Conservation (phyloP, 139 green algal species). For the Mesotaenium endlicherianum region DNA sequence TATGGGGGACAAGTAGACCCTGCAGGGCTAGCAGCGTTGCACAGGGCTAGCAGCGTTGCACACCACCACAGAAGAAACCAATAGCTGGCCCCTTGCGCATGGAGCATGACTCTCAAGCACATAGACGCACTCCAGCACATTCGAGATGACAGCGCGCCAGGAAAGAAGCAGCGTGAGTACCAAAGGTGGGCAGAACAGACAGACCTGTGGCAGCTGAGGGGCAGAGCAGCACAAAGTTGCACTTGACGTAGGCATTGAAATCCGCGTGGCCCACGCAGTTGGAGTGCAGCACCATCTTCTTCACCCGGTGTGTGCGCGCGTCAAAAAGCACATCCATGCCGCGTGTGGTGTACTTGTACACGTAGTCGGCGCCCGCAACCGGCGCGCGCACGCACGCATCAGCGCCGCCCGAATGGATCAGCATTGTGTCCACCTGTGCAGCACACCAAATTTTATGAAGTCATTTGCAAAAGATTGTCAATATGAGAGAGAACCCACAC, state of each 20-base stretch:
- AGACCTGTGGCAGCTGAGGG: neutral
- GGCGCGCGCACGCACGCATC: neutral
- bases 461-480: too few relatives aligned
- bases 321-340: slow-evolving; percentile 61
- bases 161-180: neutral
- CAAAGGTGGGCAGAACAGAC: too few relatives aligned
- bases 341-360: slow-evolving; percentile 55
- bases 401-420: slow-evolving; percentile 19
- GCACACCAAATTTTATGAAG: too few relatives aligned
- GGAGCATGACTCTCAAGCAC: too few relatives aligned
- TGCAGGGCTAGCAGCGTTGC: too few relatives aligned
- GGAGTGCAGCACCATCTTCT: slow-evolving; percentile 65
- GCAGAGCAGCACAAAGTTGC: slow-evolving; percentile 56
- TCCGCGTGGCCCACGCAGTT: slow-evolving; percentile 59
- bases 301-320: slow-evolving; percentile 50
- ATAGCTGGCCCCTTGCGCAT: too few relatives aligned
- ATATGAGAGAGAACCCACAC: too few relatives aligned
- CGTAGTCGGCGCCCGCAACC: slow-evolving; percentile 52
- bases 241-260: slow-evolving; percentile 62
- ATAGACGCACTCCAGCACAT: too few relatives aligned
- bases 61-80: too few relatives aligned
- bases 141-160: too few relatives aligned
- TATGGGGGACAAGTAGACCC: too few relatives aligned
- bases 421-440: slow-evolving; percentile 40
- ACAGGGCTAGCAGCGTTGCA: too few relatives aligned